Conservation (phyloP, 2,329 filamentous ascomycete species). For the Aspergillus tanneri region DNA sequence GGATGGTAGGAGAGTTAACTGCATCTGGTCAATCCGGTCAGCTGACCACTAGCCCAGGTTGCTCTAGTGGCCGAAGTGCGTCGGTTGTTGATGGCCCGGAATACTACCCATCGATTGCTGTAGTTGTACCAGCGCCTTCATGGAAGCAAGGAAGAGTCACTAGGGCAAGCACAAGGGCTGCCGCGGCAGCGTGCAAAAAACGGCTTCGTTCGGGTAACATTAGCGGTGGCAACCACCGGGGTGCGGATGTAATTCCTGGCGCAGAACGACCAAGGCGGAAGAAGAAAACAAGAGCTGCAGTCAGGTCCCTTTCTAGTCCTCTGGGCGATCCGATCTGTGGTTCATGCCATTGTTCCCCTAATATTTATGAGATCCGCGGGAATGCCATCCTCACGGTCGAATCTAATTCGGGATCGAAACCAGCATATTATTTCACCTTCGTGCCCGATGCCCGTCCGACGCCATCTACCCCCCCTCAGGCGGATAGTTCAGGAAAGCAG, state of each 20-base stretch:
- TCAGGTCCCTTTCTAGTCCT: not conserved
- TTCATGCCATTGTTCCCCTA: not conserved
- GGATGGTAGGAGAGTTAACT: no score
- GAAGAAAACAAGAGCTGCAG: slow-evolving; percentile 14
- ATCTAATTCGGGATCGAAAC: not conserved
- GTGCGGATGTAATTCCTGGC: slow-evolving; percentile 3
- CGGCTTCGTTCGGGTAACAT: not conserved
- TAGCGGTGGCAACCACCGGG: not conserved
- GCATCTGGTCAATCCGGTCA: no score
- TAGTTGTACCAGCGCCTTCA: no score
- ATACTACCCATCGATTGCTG: no score
- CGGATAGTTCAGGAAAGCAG: slow-evolving; percentile 5
- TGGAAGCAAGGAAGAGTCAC: no score
- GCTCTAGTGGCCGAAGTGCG: no score
- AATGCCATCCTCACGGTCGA: not conserved
- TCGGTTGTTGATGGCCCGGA: no score
- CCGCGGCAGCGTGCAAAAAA: no score
- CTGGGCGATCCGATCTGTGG: not conserved
- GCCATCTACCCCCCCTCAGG: not conserved
- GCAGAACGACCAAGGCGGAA: slow-evolving; percentile 8
- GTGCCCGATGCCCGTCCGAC: not conserved
- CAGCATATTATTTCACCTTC: not conserved
- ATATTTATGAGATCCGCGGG: not conserved
- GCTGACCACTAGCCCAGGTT: no score
- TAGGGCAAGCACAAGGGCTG: no score